Conservation (phyloP, 257 asterid species). For the Nyctanthes arbortristis region DNA sequence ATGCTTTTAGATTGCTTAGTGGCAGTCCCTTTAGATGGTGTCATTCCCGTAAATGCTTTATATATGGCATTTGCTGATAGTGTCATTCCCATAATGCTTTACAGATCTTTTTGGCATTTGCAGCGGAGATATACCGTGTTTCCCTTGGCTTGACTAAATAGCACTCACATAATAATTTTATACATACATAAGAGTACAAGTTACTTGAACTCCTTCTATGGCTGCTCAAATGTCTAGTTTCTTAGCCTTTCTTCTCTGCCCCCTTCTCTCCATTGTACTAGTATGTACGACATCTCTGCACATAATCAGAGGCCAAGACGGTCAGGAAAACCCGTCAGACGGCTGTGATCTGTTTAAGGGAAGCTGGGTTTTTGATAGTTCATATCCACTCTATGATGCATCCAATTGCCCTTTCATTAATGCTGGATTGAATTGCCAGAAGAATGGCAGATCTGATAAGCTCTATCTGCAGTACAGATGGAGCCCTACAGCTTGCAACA, state of each 20-base stretch:
- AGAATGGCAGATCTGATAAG: conserved; percentile 54
- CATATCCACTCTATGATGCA: conserved; percentile 53
- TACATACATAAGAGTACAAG: neutral
- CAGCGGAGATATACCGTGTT: no score
- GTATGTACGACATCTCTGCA: neutral
- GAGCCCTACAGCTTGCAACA: conserved; percentile 55
- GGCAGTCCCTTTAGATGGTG: no score
- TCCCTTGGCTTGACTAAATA: no score
- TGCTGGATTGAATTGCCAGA: conserved; percentile 55
- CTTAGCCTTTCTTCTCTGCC: neutral
- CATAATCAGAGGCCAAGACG: neutral
- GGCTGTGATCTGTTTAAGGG: conserved; percentile 56
- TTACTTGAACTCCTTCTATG: neutral
- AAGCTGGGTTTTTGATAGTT: conserved; percentile 61
- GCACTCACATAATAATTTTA: no score
- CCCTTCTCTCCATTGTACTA: neutral
- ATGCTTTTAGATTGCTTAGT: no score
- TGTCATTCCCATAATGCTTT: no score
- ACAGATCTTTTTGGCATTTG: no score
- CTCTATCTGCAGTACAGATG: conserved; percentile 52
- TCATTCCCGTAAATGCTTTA: no score
- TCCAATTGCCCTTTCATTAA: conserved; percentile 56
- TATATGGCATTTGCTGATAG: no score
- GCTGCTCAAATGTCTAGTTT: neutral
- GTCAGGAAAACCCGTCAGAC: conserved; percentile 8